phyloP scores from a whole-genome alignment of 1,284 basidiomycete genomes.

The Cutaneotrichosporon curvatum region DNA sequence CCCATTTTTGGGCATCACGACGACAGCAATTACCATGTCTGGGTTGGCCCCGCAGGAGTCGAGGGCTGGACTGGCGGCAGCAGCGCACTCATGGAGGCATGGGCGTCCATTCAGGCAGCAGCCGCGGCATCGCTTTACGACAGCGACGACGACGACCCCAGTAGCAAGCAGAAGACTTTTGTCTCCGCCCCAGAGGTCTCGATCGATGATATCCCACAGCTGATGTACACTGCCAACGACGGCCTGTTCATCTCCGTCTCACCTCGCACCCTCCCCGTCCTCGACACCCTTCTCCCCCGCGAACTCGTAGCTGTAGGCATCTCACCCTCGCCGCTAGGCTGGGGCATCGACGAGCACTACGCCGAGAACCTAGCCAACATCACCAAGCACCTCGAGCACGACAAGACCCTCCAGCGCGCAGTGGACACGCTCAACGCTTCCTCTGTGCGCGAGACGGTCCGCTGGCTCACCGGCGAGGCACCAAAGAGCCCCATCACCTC shows the following conservation, averaged over 20 bases:
- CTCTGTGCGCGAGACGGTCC: conserved; percentile 61
- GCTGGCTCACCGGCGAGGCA: conserved; percentile 75
- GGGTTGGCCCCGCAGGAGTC: conserved; percentile 6
- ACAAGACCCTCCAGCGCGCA: conserved; percentile 11
- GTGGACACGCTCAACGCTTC: conserved; percentile 19
- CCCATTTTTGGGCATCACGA: too few species aligned
- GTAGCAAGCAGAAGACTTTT: too few species aligned
- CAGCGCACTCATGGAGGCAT: too few species aligned
- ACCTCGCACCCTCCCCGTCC: conserved; percentile 20
- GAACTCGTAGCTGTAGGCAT: conserved; percentile 43
- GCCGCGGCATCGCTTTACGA: background rate
- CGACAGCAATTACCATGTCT: conserved; percentile 3
- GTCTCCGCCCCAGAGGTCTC: too few species aligned
- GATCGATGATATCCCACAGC: too few species aligned
- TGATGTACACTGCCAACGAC: conserved; percentile 22
- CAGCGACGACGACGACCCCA: background rate
- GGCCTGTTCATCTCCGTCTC: conserved; percentile 37
- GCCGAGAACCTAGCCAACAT: conserved; percentile 38
- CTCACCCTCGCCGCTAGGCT: conserved; percentile 1
- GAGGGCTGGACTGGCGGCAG: background rate
- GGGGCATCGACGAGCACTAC: conserved; percentile 16
- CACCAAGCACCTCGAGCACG: conserved; percentile 31
- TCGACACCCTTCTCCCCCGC: conserved; percentile 42
- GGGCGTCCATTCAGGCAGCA: too few species aligned
- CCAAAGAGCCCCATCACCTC: conserved; percentile 53